Evolutionary conservation across 2,329 filamentous ascomycete genomes (phyloP).

Genomic region (Sphaerulina populicola): DNA sequence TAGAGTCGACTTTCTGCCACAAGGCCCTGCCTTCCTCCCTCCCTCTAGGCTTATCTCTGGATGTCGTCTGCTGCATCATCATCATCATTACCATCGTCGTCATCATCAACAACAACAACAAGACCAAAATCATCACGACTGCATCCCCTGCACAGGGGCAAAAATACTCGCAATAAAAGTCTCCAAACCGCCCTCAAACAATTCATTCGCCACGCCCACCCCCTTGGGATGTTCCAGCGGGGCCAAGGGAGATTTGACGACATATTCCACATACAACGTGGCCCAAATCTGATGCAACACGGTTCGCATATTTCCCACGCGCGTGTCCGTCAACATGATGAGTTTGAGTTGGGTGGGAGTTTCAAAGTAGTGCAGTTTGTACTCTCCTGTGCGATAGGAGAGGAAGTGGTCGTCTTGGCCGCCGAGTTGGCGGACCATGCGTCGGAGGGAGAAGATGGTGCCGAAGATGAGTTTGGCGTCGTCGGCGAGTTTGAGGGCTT

Average conservation of each 20-base stretch:
- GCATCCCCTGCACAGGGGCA: slow-evolving; percentile 7
- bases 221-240: slow-evolving; percentile 55
- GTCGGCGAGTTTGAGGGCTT: slow-evolving; percentile 47
- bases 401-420: slow-evolving; percentile 89
- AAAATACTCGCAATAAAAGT: slow-evolving; percentile 52
- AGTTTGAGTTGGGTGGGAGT: slow-evolving; percentile 93
- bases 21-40: too few species aligned
- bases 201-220: slow-evolving; percentile 55
- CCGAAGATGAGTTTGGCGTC: slow-evolving; percentile 97
- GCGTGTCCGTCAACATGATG: slow-evolving; percentile 89
- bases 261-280: slow-evolving; percentile 93
- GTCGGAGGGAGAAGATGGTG: slow-evolving; percentile 88
- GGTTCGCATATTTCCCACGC: slow-evolving; percentile 65
- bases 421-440: slow-evolving; percentile 92
- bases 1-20: too few species aligned
- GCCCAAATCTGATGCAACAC: slow-evolving; percentile 98
- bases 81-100: too few species aligned
- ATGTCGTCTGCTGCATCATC: too few species aligned
- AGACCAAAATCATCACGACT: too few species aligned
- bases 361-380: slow-evolving; percentile 99
- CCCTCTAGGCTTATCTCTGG: too few species aligned
- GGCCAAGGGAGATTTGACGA: slow-evolving; percentile 57
- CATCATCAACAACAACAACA: too few species aligned
- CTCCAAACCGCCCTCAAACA: slow-evolving; percentile 61
- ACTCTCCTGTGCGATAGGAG: slow-evolving; percentile 83